A percentile compares a stretch with the other conserved stretches of the same genome.
Conservation (phyloP, 2,329 filamentous ascomycete genomes). For the Xylariaceae sp. region DNA sequence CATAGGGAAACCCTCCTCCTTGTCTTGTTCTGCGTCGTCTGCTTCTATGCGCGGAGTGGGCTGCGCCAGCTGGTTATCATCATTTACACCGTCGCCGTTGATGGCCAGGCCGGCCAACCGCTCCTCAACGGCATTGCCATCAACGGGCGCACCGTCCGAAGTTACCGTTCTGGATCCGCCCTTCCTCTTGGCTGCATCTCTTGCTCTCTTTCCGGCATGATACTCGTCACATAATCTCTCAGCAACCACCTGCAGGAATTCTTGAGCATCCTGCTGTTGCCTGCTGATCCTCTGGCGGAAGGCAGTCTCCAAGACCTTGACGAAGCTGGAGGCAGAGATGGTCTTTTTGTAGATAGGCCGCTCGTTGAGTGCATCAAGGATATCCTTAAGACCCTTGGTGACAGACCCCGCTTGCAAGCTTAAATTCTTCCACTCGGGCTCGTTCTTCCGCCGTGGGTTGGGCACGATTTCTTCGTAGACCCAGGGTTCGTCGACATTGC, state of each 20-base stretch:
- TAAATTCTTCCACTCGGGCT: slow-evolving; percentile 57
- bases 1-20: slow-evolving; percentile 79
- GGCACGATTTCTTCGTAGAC: slow-evolving; percentile 67
- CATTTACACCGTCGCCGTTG: slow-evolving; percentile 13
- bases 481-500: slow-evolving; percentile 72
- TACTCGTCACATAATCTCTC: slow-evolving; percentile 94
- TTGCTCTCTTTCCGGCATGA: slow-evolving; percentile 74
- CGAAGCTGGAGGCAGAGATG: slow-evolving; percentile 82
- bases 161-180: slow-evolving; percentile 16
- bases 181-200: slow-evolving; percentile 51
- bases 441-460: slow-evolving; percentile 37
- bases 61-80: neutral
- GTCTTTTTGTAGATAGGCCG: slow-evolving; percentile 91
- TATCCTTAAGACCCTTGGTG: slow-evolving; percentile 84
- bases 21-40: slow-evolving; percentile 37
- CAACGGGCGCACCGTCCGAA: slow-evolving; percentile 18
- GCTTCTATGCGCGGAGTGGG: slow-evolving; percentile 17
- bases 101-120: slow-evolving; percentile 30
- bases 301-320: slow-evolving; percentile 76
- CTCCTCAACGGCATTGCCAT: slow-evolving; percentile 30
- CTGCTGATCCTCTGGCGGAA: slow-evolving; percentile 89
- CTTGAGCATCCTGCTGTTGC: slow-evolving; percentile 96
- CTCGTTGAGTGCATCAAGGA: slow-evolving; percentile 90
- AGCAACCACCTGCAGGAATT: slow-evolving; percentile 91
- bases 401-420: slow-evolving; percentile 78